Percentiles rank a stretch among this genome's conserved stretches.
These are phyloP conservation scores for Apiotrichum akiyoshidainum DNA, from an alignment of 1,284 basidiomycete species.

Conservation along the genomic window DNA sequence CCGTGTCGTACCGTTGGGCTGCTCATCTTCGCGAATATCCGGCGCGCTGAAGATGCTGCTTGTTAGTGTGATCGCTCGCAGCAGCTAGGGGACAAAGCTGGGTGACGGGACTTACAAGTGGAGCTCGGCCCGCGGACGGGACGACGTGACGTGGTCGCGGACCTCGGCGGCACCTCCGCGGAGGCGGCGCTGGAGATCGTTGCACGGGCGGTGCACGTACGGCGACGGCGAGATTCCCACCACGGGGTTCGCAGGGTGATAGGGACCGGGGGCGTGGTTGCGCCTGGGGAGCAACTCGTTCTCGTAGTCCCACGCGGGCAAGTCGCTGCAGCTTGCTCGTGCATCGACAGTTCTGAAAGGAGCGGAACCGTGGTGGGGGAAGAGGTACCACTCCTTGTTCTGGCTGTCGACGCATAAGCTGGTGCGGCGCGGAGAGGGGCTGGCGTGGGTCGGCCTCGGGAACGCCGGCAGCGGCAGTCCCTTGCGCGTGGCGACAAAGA, in stretches of 20 bases:
- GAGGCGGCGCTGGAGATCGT: constrained; percentile 18
- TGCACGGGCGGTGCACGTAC: constrained; percentile 14
- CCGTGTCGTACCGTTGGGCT: background rate
- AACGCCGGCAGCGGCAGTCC: constrained; percentile 30
- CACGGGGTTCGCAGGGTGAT: too few species aligned
- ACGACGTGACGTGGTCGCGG: constrained; percentile 24
- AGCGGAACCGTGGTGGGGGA: constrained; percentile 14
- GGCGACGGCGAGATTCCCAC: too few species aligned
- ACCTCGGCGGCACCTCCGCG: constrained; percentile 7
- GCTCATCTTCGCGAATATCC: background rate
- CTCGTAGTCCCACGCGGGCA: constrained; percentile 24
- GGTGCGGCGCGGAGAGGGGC: constrained; percentile 14
- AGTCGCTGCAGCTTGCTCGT: constrained; percentile 27
- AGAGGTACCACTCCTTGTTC: background rate
- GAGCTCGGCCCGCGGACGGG: constrained; percentile 5
- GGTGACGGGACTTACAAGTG: constrained; percentile 15
- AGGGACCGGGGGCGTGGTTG: background rate
- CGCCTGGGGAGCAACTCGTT: background rate
- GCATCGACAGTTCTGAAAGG: constrained; percentile 26
- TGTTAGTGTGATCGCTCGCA: background rate
- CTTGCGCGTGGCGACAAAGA: constrained; percentile 27
- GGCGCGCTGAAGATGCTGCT: background rate
- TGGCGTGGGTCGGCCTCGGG: constrained; percentile 32
- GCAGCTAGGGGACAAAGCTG: too few species aligned
- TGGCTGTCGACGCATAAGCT: constrained; percentile 12